These are phyloP conservation scores for Opeltia flavorubescens DNA, from an alignment of 495 filamentous ascomycete genomes.

Conservation along the genomic window DNA sequence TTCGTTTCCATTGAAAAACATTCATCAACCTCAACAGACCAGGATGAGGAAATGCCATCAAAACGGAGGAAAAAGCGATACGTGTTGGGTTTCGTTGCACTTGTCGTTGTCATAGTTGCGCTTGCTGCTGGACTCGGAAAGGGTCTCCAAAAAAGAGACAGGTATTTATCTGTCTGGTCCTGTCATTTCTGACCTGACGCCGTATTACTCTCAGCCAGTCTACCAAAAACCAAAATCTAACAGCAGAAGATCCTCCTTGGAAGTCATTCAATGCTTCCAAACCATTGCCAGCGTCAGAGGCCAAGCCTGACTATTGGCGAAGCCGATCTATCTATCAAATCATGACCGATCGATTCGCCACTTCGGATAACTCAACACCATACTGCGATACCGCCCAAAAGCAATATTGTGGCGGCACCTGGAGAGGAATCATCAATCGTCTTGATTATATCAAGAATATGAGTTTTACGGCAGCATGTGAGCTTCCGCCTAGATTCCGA, in stretches of 20 bases:
- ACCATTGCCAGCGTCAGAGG: not conserved
- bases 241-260: too few species aligned
- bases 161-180: not conserved
- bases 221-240: too few species aligned
- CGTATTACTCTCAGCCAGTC: not conserved
- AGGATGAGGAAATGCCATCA: not conserved
- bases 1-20: not conserved
- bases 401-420: conserved; percentile 64
- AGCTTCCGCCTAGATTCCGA: not conserved
- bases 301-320: conserved; percentile 32
- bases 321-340: conserved; percentile 59
- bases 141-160: not conserved
- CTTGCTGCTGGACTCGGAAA: not conserved
- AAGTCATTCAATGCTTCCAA: not conserved
- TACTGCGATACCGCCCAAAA: conserved; percentile 30
- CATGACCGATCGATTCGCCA: conserved; percentile 62
- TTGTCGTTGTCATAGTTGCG: not conserved
- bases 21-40: not conserved
- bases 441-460: conserved; percentile 49
- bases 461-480: conserved; percentile 51
- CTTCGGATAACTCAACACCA: conserved; percentile 49
- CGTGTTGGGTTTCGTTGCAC: not conserved
- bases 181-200: not conserved
- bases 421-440: conserved; percentile 53
- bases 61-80: not conserved